phyloP scores from a whole-genome alignment of 176 grass and related monocot species.

The Carex littledalei region DNA sequence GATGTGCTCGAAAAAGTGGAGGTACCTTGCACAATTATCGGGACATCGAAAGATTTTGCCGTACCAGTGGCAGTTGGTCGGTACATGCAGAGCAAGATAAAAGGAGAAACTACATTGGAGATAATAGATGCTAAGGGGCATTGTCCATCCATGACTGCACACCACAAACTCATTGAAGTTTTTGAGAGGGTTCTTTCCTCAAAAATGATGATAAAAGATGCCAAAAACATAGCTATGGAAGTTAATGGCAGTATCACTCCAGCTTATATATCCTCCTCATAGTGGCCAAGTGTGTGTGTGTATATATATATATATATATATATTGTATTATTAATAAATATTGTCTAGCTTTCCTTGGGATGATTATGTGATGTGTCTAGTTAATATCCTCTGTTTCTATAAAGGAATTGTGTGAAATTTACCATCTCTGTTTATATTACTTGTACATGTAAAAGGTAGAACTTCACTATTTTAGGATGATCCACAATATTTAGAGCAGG shows the following conservation, averaged over 20 bases:
- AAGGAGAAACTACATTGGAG: slow-evolving; percentile 24
- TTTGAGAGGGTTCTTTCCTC: slow-evolving; percentile 34
- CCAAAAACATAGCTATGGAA: not conserved
- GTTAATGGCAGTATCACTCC: not conserved
- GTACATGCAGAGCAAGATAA: slow-evolving; percentile 55
- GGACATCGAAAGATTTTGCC: slow-evolving; percentile 39
- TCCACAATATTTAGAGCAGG: too few species aligned
- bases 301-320: too few species aligned
- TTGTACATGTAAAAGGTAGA: too few species aligned
- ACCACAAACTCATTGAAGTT: slow-evolving; percentile 34
- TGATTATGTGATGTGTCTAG: not conserved
- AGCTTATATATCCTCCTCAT: not conserved
- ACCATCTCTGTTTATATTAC: not conserved
- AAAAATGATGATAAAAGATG: slow-evolving; percentile 3
- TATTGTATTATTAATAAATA: not conserved
- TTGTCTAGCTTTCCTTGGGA: not conserved
- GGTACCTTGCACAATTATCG: slow-evolving; percentile 54
- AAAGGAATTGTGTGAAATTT: not conserved
- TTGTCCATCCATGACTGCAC: slow-evolving; percentile 59
- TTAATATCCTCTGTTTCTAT: not conserved
- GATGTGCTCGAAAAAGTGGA: slow-evolving; percentile 30
- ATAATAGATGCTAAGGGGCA: slow-evolving; percentile 52
- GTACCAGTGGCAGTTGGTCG: slow-evolving; percentile 40
- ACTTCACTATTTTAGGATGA: too few species aligned
- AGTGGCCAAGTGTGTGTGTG: not conserved